phyloP scores from a whole-genome alignment of 78 protist species.

The Carpediemonas membranifera region DNA sequence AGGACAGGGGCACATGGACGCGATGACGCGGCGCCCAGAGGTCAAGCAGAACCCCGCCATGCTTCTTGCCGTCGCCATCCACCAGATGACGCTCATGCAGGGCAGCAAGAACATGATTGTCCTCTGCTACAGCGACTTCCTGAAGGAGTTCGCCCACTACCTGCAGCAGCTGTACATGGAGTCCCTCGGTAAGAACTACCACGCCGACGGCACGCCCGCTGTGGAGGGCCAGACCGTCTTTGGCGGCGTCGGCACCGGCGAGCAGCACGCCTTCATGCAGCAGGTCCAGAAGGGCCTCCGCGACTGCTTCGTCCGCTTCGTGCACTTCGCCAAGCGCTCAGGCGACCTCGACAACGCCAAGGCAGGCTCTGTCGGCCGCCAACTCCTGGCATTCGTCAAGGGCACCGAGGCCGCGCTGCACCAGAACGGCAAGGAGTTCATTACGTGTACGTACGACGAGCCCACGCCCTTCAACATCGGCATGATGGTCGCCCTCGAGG shows the following conservation, averaged over 20 bases:
- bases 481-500: conserved; percentile 53
- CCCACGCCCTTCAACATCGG: conserved; percentile 27
- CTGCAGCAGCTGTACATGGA: conserved; percentile 50
- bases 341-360: conserved; percentile 17
- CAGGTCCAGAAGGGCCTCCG: conserved; percentile 43
- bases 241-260: conserved; percentile 48
- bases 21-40: conserved; percentile 18
- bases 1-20: conserved; percentile 41
- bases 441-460: conserved; percentile 8
- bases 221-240: conserved; percentile 40
- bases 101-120: conserved; percentile 42
- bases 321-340: conserved; percentile 20
- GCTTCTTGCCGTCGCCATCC: conserved; percentile 23
- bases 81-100: background rate
- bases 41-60: conserved; percentile 35
- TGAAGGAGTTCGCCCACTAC: conserved; percentile 37
- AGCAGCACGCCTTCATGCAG: conserved; percentile 47
- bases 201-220: conserved; percentile 6
- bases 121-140: conserved; percentile 31
- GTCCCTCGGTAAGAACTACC: conserved; percentile 40
- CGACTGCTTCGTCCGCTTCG: conserved; percentile 33
- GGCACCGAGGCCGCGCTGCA: background rate
- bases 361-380: conserved; percentile 49
- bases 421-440: conserved; percentile 13
- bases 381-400: conserved; percentile 11